Conservation (phyloP, 176 grass and related monocot species). For the Triticum urartu region DNA sequence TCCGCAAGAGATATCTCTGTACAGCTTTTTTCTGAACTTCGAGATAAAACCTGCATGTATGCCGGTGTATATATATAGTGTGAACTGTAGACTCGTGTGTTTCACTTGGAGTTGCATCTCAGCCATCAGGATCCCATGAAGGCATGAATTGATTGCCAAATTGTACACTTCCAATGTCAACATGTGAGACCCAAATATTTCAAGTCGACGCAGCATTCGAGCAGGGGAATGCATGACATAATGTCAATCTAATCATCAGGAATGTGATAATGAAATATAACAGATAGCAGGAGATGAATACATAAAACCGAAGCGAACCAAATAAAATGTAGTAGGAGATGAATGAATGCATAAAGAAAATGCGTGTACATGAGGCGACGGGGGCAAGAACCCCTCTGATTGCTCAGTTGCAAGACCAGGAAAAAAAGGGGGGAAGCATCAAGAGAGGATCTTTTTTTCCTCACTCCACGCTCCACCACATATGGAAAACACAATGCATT, state of each 20-base stretch:
- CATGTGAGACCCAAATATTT: not conserved
- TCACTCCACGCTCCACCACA: not conserved
- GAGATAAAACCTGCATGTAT: slow-evolving; percentile 1
- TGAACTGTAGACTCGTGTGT: not conserved
- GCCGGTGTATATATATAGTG: not conserved
- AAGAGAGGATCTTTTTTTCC: not conserved
- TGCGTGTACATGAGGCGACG: not conserved
- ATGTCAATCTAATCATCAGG: not conserved
- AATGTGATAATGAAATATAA: not conserved
- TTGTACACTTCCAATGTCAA: not conserved
- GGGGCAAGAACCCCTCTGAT: not conserved
- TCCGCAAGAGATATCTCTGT: not conserved
- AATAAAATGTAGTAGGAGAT: not conserved
- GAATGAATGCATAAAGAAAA: not conserved
- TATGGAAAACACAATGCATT: not conserved
- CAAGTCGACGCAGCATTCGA: not conserved
- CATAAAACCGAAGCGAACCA: not conserved
- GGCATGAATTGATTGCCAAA: not conserved
- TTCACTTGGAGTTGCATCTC: too few species aligned
- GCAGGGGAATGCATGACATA: not conserved
- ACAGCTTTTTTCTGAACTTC: not conserved
- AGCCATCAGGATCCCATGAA: too few species aligned
- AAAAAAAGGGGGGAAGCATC: not conserved
- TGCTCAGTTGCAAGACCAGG: not conserved
- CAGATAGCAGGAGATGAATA: not conserved